A percentile compares a stretch with the other conserved stretches of the same genome.
Conservation (phyloP, 1,284 basidiomycete species). For the Tremellales sp. region DNA sequence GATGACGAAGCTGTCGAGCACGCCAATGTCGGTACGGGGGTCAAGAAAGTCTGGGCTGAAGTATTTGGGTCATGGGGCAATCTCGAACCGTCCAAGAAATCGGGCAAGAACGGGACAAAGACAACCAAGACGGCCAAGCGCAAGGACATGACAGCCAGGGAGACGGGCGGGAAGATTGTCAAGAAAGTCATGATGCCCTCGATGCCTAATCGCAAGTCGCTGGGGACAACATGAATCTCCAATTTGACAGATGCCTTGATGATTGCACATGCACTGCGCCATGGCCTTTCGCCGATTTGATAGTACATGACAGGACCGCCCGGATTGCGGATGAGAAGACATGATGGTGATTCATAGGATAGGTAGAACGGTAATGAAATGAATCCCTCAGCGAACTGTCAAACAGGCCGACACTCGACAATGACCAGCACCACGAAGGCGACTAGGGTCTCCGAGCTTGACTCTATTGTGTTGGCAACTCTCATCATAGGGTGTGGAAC, state of each 20-base stretch:
- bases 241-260: no score
- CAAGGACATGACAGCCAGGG: neutral
- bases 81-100: conserved; percentile 14
- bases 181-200: conserved; percentile 40
- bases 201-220: conserved; percentile 30
- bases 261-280: no score
- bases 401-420: conserved; percentile 43
- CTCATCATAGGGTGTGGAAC: conserved; percentile 34
- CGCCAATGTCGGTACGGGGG: conserved; percentile 47
- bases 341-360: no score
- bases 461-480: conserved; percentile 49
- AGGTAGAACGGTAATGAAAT: no score
- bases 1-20: conserved; percentile 22
- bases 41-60: conserved; percentile 47
- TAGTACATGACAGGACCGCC: no score
- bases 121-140: conserved; percentile 6
- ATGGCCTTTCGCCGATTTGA: no score
- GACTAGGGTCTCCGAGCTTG: conserved; percentile 46
- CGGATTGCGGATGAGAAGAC: no score
- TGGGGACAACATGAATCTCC: no score
- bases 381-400: conserved; percentile 38
- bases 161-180: conserved; percentile 17
- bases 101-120: conserved; percentile 6
- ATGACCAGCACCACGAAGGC: conserved; percentile 30
- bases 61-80: conserved; percentile 36